Evolutionary conservation across 148 eudicot genomes (phyloP).

Genomic region (Euryodendron excelsum): DNA sequence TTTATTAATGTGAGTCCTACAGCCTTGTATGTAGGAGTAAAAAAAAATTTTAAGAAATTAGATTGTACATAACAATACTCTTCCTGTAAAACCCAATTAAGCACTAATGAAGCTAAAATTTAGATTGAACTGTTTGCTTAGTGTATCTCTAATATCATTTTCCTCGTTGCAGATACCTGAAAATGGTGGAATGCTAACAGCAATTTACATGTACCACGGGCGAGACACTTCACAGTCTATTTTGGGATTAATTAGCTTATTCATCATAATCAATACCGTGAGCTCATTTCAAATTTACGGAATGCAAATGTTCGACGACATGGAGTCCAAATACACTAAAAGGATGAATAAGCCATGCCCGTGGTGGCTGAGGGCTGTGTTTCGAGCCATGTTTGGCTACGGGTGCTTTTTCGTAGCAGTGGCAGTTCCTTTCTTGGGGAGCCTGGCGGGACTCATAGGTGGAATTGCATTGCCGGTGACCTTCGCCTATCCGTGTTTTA

Average conservation of each 20-base stretch:
- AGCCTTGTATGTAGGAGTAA: too few species aligned
- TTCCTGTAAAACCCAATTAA: too few species aligned
- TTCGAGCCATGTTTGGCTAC: conserved; percentile 23
- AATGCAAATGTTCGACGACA: conserved; percentile 41
- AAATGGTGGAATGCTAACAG: conserved; percentile 27
- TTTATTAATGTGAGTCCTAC: too few species aligned
- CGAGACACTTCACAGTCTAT: conserved; percentile 15
- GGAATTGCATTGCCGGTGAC: conserved; percentile 51
- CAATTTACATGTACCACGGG: conserved; percentile 22
- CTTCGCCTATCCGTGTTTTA: conserved; percentile 68
- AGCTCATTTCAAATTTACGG: conserved; percentile 39
- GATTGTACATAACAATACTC: too few species aligned
- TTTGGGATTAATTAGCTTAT: conserved; percentile 20
- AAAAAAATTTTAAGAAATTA: too few species aligned
- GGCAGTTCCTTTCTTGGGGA: conserved; percentile 37
- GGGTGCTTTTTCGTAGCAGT: conserved; percentile 26
- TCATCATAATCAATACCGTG: conserved; percentile 27
- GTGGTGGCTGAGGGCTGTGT: conserved; percentile 19
- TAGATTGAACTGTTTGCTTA: too few species aligned
- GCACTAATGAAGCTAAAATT: too few species aligned
- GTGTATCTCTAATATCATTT: too few species aligned
- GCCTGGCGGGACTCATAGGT: conserved; percentile 1
- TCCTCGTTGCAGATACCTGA: conserved; percentile 28
- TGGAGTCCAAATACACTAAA: conserved; percentile 25
- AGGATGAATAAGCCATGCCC: conserved; percentile 24